Base-by-base conservation (phyloP, 75 land plant species). In the Chamaecyparis obtusa region DNA sequence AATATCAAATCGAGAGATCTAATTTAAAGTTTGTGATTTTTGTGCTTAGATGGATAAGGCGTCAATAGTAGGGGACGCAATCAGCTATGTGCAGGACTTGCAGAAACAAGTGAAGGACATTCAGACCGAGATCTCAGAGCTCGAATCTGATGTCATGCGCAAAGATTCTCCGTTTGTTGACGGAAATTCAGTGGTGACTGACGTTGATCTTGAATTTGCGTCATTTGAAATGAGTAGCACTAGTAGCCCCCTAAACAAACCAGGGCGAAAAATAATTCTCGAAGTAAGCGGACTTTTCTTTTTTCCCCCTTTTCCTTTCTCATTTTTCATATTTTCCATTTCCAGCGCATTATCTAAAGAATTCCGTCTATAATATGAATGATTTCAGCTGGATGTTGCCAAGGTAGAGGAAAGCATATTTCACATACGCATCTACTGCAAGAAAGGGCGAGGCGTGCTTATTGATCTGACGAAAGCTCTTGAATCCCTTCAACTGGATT, bases 11-110 rank as follows among this genome's bases (percentile, higher is more conserved):
- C 24, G 3, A 5, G 17, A 15, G 64, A 17, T 57, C 6, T 57
- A 15, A 15, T 19, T 57, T 57, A 51, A 14, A 51, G 13, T 51
- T 51, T 51, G 55, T 51, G 3, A 0, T 51, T 13, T 51, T 51
- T 51, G 55, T 51, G 24, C 24, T 4, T 19, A 96, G 99, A 97
- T 97, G 99, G 99, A 97, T 91, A 97, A 95, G 74, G 99, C 95
- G 0, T 97, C 97, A 1, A 97, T 97, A 37, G 90, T 97, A 30
- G 99, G 92, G 39, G 99, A 97, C 87, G 99, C 97, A 2, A 94
- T 94, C 5, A 86, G 74, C 27, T 95, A 97, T 71, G 94, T 95
- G 71, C 88, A 89, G 76, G 90, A 93, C 24, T 87, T 97, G 60
- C 94, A 97, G 85, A 91, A 88, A 72, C 86, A 94, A 69, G 93